Evolutionary conservation across 2,329 filamentous ascomycete species (phyloP), one percentile per base, ranked within the genome.

Genomic region (Xylaria sp.): DNA sequence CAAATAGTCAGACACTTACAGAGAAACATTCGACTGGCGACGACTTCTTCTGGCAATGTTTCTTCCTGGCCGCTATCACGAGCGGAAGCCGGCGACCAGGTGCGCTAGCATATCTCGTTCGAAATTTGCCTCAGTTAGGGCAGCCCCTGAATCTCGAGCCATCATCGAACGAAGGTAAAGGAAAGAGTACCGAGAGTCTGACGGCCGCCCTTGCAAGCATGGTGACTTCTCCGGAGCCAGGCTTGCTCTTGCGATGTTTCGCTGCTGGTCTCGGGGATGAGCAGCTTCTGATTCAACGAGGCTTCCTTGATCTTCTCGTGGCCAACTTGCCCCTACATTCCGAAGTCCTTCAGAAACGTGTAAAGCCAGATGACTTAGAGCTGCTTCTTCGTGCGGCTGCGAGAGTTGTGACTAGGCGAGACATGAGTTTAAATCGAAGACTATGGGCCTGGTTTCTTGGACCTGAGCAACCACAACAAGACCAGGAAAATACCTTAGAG

Each of bases 381-480:
- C 87, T 93, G 1, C 85, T 99, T 1, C 86, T 98, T 39, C 88
- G 90, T 67, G 93, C 95, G 18, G 94, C 95, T 6, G 90, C 90
- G n/a, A 90, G 92, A 1, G 94, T 99, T 23, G 94, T 98, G 1
- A 90, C 90, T 23, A 88, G 96, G 59, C 89, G 94, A 80, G 96
- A 99, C 72, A 99, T 99, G 96, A 97, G 95, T 78, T 83, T 99
- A 58, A 99, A 99, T 79, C 86, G 96, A 74, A 89, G 96, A 46
- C 83, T 99, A n/a, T 98, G 95, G 94, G 90, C 92, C 52, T 99
- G 96, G 96, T 90, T 98, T 69, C 85, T 99, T 1, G 96, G 96
- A 0, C 94, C 94, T 2, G 93, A 88, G 59, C 87, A 87, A 51
- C 74, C 84, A 58, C 75, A 81, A 25, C 74, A 80, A 64, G 85